Percentiles rank a stretch among this genome's conserved stretches.
Evolutionary conservation across 2,329 filamentous ascomycete genomes (phyloP).

Genomic region (Aspergillus sp.): DNA sequence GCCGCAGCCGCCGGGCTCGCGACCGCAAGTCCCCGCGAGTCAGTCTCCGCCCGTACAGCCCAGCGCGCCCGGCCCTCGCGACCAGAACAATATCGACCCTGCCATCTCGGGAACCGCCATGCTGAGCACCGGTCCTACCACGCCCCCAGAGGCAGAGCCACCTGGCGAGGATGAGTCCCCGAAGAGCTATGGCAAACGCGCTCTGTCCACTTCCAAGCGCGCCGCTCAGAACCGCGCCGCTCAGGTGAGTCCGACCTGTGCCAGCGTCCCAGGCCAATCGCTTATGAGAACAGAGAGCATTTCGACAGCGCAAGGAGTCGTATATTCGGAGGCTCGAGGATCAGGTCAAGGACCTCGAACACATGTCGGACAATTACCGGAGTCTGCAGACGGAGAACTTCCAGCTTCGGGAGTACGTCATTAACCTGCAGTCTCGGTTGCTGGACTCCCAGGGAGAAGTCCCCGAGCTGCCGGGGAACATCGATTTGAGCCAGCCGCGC

Average conservation of each 20-base stretch:
- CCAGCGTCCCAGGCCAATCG: neutral
- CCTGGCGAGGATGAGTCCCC: slow-evolving; percentile 43
- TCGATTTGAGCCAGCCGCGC: slow-evolving; percentile 57
- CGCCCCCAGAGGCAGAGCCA: slow-evolving; percentile 20
- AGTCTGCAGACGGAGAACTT: slow-evolving; percentile 82
- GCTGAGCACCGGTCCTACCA: slow-evolving; percentile 34
- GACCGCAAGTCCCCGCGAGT: slow-evolving; percentile 34
- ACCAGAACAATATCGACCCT: slow-evolving; percentile 49
- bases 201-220: slow-evolving; percentile 89
- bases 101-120: slow-evolving; percentile 46
- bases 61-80: slow-evolving; percentile 34
- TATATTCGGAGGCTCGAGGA: slow-evolving; percentile 98
- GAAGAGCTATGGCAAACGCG: slow-evolving; percentile 67
- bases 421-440: slow-evolving; percentile 77
- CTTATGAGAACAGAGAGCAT: slow-evolving; percentile 62
- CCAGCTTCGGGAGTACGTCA: slow-evolving; percentile 81
- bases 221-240: slow-evolving; percentile 94
- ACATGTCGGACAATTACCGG: slow-evolving; percentile 69
- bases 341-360: slow-evolving; percentile 71
- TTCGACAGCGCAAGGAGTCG: slow-evolving; percentile 92
- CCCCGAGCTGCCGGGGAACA: slow-evolving; percentile 70
- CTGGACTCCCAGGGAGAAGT: slow-evolving; percentile 76
- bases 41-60: slow-evolving; percentile 33
- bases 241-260: slow-evolving; percentile 57
- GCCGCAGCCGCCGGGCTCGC: slow-evolving; percentile 34